Evolutionary conservation across 1,139 yeast species (phyloP), one percentile per base, ranked within the genome.

Genomic region (Wickerhamomyces sp.): DNA sequence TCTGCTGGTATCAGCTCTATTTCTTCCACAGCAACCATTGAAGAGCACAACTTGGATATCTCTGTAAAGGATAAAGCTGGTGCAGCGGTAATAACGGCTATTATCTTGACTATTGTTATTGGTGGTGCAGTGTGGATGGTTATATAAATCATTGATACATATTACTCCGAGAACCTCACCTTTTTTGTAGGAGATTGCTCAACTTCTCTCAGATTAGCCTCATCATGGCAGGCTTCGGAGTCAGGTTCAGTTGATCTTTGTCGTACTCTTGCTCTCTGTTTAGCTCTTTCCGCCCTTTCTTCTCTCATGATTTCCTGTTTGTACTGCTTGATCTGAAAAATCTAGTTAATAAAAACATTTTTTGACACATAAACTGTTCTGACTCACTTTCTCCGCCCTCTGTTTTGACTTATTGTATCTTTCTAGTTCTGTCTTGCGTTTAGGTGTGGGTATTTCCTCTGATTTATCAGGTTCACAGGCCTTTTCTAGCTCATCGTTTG

Each of bases 31-130:
- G 44, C 59, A 3, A 43, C 54, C 5, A 60, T 67, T 16, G 56
- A 67, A 36, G 68, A 69, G 27, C 64, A 68, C 36, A 57, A 64
- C 4, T 55, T 86, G 48, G 56, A 60, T 9, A 70, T 88, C 39
- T 66, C 70, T 32, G 57, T 66, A 4, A 79, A 78, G 41, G 97
- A 87, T 59, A 74, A 65, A 43, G 95, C 90, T 0, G 97, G 97
- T 31, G 96, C 96, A 1, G 87, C 89, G 28, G 71, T 88, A 29
- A 69, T 87, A 39, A 90, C 97, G 3, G 90, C 87, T 1, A 56
- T 86, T 14, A 70, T 87, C n/a, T 72, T 86, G 33, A 70, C 75
- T 3, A 63, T 76, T 7, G 57, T 86, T 29, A 58, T 79, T 22
- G 88, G 78, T 17, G 72, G 85, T 18, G 76, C 83, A 32, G 72